A percentile compares a stretch with the other conserved stretches of the same genome.
Evolutionary conservation across 2,329 filamentous ascomycete genomes (phyloP).

Genomic region (Thyridium curvatum): DNA sequence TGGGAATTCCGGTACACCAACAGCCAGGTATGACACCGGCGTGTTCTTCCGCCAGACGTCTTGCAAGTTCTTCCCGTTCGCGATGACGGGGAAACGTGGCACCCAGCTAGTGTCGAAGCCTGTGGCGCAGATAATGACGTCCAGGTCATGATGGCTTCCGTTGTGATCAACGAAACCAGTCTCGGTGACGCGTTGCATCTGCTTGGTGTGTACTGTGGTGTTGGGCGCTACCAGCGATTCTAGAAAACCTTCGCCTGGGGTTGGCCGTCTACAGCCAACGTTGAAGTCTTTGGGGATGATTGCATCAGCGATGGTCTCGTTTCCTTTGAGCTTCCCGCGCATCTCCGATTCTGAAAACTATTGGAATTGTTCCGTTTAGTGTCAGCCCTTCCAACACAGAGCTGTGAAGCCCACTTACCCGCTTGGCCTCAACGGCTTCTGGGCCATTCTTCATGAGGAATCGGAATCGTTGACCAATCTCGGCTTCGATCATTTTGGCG

Average conservation of each 20-base stretch:
- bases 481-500: constrained; percentile 5
- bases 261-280: constrained; percentile 2
- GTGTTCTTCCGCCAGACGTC: background rate
- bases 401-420: background rate
- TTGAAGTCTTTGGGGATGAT: constrained; percentile 5
- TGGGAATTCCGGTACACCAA: background rate
- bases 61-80: background rate
- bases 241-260: constrained; percentile 5
- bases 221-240: constrained; percentile 3
- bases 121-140: constrained; percentile 4
- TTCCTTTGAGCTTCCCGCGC: constrained; percentile 1
- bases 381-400: background rate
- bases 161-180: background rate
- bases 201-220: background rate
- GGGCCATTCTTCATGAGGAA: constrained; percentile 3
- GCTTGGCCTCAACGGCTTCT: background rate
- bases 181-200: background rate
- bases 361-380: background rate
- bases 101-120: constrained; percentile 2
- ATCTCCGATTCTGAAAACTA: constrained; percentile 4
- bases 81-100: constrained; percentile 1
- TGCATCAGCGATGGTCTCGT: background rate
- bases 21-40: background rate
- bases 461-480: constrained; percentile 3
- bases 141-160: background rate